Evolutionary conservation across 495 filamentous ascomycete species (phyloP), one percentile per base, ranked within the genome.

Genomic region (Trichocladium uniseriatum): DNA sequence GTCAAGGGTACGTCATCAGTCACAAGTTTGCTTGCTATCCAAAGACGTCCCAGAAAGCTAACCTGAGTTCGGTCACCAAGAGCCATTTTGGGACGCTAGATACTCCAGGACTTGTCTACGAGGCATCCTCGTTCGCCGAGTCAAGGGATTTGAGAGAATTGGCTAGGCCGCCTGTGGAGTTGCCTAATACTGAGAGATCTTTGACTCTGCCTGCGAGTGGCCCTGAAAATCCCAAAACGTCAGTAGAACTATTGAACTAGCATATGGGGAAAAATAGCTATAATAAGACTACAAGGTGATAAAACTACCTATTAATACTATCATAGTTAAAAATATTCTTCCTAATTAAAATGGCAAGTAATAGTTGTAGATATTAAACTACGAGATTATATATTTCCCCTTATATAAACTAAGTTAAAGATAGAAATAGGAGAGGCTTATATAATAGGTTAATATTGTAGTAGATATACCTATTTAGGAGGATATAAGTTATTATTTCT

Each of bases 1-100:
- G 13, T 36, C 48, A 3, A 51, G 45, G 44, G 53, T 56, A 41
- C 24, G 13, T 39, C 13, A 7, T 38, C 16, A 19, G 0, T 24
- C 18, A 2, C 2, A 24, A 1, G 13, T 4, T 24, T 9, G n/a
- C n/a, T n/a, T n/a, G n/a, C n/a, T n/a, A n/a, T n/a, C n/a, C n/a
- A n/a, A n/a, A 15, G 21, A 11, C 20, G 13, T 22, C 1, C 7
- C 1, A 15, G 13, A 8, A 43, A 29, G 14, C 32, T 16, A 20
- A 13, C 32, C 47, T 49, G 6, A 49, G 6, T 5, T 10, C 16
- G 1, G n/a, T 13, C 2, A 1, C 14, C 15, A 9, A 49, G 46
- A 41, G 28, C 29, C 29, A 34, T 18, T 35, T 41, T 27, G 46
- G 37, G 7, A 15, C 20, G 2, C 5, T 31, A 5, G 45, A 53